phyloP scores from a whole-genome alignment of 768 basidiomycete genomes.

The Sistotremastrum suecicum region DNA sequence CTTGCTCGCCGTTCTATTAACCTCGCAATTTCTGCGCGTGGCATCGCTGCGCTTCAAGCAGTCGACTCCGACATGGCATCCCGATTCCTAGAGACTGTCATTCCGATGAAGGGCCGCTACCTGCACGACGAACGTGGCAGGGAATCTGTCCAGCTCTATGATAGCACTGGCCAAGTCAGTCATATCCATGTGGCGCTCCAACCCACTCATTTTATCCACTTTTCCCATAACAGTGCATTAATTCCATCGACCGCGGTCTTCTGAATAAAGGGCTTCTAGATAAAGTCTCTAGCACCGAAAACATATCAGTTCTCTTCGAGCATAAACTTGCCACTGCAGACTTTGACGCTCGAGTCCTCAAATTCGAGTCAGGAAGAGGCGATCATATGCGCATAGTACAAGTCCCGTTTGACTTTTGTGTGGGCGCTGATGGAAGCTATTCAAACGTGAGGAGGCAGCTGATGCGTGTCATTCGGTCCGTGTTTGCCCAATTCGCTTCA shows the following conservation, averaged over 20 bases:
- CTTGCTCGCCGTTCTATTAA: constrained; percentile 85
- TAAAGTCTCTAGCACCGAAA: constrained; percentile 47
- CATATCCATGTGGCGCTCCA: constrained; percentile 12
- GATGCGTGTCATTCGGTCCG: constrained; percentile 88
- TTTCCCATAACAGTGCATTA: constrained; percentile 55
- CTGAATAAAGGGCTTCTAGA: constrained; percentile 79
- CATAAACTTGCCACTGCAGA: constrained; percentile 70
- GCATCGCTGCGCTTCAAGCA: constrained; percentile 73
- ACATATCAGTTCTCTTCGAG: constrained; percentile 60
- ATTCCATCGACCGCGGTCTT: constrained; percentile 80
- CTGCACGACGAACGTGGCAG: constrained; percentile 68
- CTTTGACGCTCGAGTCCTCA: constrained; percentile 50
- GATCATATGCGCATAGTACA: constrained; percentile 27
- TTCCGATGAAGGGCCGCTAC: constrained; percentile 95
- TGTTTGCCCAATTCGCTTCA: constrained; percentile 15
- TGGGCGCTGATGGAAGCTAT: constrained; percentile 93
- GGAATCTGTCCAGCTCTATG: constrained; percentile 75
- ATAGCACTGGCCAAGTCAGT: constrained; percentile 75
- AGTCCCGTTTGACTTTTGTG: constrained; percentile 59
- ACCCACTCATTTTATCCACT: constrained; percentile 8
- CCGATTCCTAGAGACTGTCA: constrained; percentile 60
- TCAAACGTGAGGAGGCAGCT: constrained; percentile 83
- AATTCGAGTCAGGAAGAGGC: constrained; percentile 28
- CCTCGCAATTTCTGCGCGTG: constrained; percentile 87
- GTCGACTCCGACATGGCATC: constrained; percentile 60